A percentile compares a stretch with the other conserved stretches of the same genome.
Conservation (phyloP, 2,329 filamentous ascomycete genomes). For the Colletotrichum sp. region DNA sequence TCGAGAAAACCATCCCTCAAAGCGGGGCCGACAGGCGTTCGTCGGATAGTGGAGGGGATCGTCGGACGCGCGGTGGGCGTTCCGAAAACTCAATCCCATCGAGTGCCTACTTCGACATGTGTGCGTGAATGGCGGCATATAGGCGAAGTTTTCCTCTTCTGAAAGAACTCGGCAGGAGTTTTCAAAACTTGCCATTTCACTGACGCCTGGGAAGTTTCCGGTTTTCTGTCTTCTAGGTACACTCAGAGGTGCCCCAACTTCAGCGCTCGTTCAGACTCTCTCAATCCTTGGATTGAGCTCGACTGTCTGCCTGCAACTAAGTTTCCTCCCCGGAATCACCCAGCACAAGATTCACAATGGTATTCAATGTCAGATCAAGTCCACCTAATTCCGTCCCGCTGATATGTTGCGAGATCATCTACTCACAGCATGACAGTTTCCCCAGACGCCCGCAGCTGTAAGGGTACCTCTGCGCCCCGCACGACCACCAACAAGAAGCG, state of each 20-base stretch:
- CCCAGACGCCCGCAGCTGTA: too few species aligned
- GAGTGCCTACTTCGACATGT: background rate
- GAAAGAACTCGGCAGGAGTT: fast-evolving
- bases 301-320: background rate
- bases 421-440: too few species aligned
- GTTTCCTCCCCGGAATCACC: fast-evolving
- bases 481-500: background rate
- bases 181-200: fast-evolving
- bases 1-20: background rate
- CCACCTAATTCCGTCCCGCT: fast-evolving
- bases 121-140: background rate
- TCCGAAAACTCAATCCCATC: background rate
- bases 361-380: background rate
- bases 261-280: background rate
- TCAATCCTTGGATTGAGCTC: background rate
- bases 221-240: too few species aligned
- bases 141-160: fast-evolving
- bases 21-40: background rate
- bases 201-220: background rate
- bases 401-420: background rate
- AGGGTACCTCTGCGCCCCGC: background rate
- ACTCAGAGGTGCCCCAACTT: background rate
- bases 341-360: fast-evolving
- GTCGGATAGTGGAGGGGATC: slow-evolving; percentile 7
- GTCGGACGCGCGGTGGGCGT: background rate